Evolutionary conservation across 768 basidiomycete species (phyloP), one percentile per base, ranked within the genome.

Genomic region (Tulasnella sp.): DNA sequence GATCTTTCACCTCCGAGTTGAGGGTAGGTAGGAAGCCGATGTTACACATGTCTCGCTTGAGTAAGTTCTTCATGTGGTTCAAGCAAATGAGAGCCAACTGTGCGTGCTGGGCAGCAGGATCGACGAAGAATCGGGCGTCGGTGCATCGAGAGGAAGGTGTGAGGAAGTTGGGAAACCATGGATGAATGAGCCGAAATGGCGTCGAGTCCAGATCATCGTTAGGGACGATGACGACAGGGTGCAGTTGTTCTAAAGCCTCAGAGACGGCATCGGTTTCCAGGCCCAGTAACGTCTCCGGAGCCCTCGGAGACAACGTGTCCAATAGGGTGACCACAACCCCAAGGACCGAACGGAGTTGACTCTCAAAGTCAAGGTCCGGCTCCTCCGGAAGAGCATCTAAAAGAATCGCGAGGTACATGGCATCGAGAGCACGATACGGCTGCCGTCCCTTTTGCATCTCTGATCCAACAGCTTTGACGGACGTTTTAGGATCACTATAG

Each of bases 81-180:
- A 56, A 32, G 29, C 55, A 56, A 26, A 43, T 3, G 24, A 1
- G 19, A 24, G 55, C 55, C 9, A 56, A 30, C 5, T 43, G 45
- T 17, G 42, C 26, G 24, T 56, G 55, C 11, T 43, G 34, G 15
- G 27, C 21, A 19, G 27, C 55, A 1, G 55, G 55, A 42, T 56
- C 44, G 17, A 56, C 7, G 23, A 29, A 43, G 45, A 56, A 56
- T 17, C 41, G 41, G 9, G 32, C 34, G 29, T 56, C 55, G 15
- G 29, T 27, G 19, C 55, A 56, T 42, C 55, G 24, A 29, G 27
- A 11, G 3, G 21, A 24, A 13, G 59, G 29, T 5, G 44, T 62
- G 15, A 62, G 32, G 34, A 62, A 62, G 60, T 58, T 48, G 2
- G 30, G 61, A 44, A 62, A 62, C 15, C 60, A 62, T 2, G 44